These are phyloP conservation scores for Aurinia saxatilis DNA, from an alignment of 345 rosid species.

Conservation along the genomic window DNA sequence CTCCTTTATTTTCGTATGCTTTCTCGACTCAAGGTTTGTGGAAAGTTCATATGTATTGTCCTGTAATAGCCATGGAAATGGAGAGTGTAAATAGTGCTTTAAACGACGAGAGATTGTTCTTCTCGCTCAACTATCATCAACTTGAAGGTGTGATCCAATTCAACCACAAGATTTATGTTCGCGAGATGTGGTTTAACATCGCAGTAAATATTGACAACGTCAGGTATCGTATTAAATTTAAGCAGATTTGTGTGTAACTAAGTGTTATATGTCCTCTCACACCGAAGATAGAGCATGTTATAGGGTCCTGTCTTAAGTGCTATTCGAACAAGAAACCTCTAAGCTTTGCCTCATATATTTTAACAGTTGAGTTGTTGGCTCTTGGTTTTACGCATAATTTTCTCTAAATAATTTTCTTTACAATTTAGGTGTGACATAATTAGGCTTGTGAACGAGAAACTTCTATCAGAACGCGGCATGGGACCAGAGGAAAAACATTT, in stretches of 20 bases:
- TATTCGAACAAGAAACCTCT: too few species aligned
- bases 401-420: background rate
- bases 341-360: too few species aligned
- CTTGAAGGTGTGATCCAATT: conserved; percentile 83
- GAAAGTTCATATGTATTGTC: conserved; percentile 84
- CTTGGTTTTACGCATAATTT: too few species aligned
- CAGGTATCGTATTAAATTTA: conserved; percentile 36
- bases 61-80: conserved; percentile 68
- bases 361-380: too few species aligned
- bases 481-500: conserved; percentile 73
- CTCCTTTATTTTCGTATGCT: conserved; percentile 69
- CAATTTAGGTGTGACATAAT: conserved; percentile 52
- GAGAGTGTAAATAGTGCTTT: conserved; percentile 42
- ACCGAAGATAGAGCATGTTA: too few species aligned
- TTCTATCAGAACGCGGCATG: conserved; percentile 57
- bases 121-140: conserved; percentile 80
- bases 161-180: conserved; percentile 45
- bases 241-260: background rate
- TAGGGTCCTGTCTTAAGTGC: too few species aligned
- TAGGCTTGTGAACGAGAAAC: conserved; percentile 43
- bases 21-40: conserved; percentile 58
- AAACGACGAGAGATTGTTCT: conserved; percentile 52
- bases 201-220: conserved; percentile 65
- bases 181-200: conserved; percentile 55
- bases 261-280: too few species aligned